phyloP scores from a whole-genome alignment of 495 filamentous ascomycete genomes.

The Podospora bellae-mahoneyi region DNA sequence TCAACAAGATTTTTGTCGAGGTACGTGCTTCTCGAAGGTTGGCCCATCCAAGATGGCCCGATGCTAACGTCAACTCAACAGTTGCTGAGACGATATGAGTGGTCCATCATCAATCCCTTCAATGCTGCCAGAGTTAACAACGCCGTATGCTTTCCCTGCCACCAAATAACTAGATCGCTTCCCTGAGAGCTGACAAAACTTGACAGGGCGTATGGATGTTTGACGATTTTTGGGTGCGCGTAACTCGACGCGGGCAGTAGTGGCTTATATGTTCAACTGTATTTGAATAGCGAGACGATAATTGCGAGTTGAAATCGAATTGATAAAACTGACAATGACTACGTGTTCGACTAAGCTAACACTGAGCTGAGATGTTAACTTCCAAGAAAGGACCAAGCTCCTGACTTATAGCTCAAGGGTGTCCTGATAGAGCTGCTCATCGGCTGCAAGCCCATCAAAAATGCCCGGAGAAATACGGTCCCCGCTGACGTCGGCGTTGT shows the following conservation, averaged over 20 bases:
- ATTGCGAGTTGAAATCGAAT: neutral
- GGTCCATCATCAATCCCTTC: neutral
- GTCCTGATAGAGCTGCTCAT: neutral
- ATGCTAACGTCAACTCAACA: neutral
- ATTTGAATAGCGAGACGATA: neutral
- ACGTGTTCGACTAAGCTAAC: no score
- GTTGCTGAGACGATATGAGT: constrained; percentile 6
- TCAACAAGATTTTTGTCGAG: constrained; percentile 54
- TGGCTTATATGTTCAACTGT: neutral
- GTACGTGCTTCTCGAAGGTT: constrained; percentile 22
- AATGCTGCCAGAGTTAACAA: constrained; percentile 4
- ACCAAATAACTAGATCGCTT: neutral
- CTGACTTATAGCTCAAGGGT: neutral
- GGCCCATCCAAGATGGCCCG: neutral
- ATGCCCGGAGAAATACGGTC: neutral
- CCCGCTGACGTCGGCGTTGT: neutral
- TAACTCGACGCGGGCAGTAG: neutral
- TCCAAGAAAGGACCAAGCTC: neutral
- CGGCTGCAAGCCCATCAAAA: neutral
- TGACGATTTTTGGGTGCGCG: constrained; percentile 8
- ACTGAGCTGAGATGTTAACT: no score
- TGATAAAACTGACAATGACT: no score
- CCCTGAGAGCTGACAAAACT: neutral
- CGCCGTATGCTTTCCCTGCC: neutral
- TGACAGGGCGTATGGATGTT: constrained; percentile 10